phyloP scores from a whole-genome alignment of 2,329 filamentous ascomycete species.

The Colletotrichum godetiae region DNA sequence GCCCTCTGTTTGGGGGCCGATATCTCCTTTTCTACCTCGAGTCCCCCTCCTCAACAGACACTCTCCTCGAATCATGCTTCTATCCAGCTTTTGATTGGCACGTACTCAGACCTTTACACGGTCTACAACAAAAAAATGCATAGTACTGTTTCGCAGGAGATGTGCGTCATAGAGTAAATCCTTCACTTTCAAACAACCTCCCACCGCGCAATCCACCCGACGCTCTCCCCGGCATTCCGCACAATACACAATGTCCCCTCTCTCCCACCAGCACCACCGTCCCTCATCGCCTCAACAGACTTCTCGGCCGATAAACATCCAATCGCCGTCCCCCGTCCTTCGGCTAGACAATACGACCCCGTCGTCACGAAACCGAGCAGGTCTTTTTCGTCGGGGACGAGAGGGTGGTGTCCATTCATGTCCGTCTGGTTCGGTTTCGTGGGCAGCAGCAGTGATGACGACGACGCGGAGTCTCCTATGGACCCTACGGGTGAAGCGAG shows the following conservation, averaged over 20 bases:
- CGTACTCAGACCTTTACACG: no score
- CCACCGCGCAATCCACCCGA: conserved; percentile 86
- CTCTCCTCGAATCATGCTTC: no score
- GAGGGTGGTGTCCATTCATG: conserved; percentile 69
- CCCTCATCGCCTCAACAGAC: conserved; percentile 56
- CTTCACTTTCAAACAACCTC: conserved; percentile 63
- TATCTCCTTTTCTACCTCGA: background rate
- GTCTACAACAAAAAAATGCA: no score
- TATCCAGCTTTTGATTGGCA: no score
- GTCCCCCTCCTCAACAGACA: no score
- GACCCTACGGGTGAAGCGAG: conserved; percentile 46
- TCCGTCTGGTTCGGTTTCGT: conserved; percentile 48
- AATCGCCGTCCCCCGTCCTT: conserved; percentile 80
- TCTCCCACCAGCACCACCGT: conserved; percentile 31
- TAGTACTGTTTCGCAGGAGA: no score
- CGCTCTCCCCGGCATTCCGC: conserved; percentile 79
- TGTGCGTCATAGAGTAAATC: background rate
- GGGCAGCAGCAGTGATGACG: conserved; percentile 32
- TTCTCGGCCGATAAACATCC: conserved; percentile 75
- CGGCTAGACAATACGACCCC: conserved; percentile 83
- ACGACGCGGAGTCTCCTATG: conserved; percentile 35
- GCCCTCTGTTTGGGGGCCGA: background rate
- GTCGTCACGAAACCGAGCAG: conserved; percentile 92
- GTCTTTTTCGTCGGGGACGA: conserved; percentile 79
- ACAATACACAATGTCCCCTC: conserved; percentile 78